Evolutionary conservation across 2,329 filamentous ascomycete genomes (phyloP).

Genomic region (Fusarium coffeatum): DNA sequence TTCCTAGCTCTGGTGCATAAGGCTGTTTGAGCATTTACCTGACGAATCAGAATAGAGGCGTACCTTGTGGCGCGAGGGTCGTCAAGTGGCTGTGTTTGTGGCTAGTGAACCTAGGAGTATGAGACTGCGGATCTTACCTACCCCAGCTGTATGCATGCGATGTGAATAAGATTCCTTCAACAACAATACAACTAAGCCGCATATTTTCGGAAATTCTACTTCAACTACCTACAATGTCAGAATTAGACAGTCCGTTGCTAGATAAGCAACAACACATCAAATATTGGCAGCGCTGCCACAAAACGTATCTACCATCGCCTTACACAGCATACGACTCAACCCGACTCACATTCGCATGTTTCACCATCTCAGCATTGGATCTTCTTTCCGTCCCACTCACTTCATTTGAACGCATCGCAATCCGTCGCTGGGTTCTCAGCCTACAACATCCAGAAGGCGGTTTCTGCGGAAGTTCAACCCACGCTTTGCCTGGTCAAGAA

Average conservation of each 20-base stretch:
- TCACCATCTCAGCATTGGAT: constrained; percentile 87
- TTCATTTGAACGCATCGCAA: constrained; percentile 55
- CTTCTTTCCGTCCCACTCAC: constrained; percentile 75
- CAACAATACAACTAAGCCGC: not conserved
- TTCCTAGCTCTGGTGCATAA: not conserved
- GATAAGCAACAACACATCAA: constrained; percentile 79
- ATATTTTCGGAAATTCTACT: rapidly evolving
- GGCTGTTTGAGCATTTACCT: constrained; percentile 4
- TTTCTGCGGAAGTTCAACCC: constrained; percentile 85
- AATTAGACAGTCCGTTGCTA: constrained; percentile 52
- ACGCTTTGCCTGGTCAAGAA: constrained; percentile 59
- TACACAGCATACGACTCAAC: constrained; percentile 93
- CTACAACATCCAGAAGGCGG: constrained; percentile 89
- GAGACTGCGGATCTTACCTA: constrained; percentile 2
- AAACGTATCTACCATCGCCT: constrained; percentile 79
- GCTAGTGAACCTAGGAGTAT: constrained; percentile 16
- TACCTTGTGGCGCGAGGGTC: constrained; percentile 22
- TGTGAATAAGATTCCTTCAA: not conserved
- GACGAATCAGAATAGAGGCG: constrained; percentile 18
- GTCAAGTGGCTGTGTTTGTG: constrained; percentile 22
- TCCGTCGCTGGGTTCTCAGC: constrained; percentile 82
- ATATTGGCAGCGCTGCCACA: constrained; percentile 93
- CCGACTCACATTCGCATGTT: constrained; percentile 89
- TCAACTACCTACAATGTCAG: constrained; percentile 23
- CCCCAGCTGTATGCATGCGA: not conserved